Percentiles rank a stretch among this genome's conserved stretches.
These are phyloP conservation scores for Coemansia sp. DNA, from an alignment of 371 early-diverging fungal genomes.

Conservation along the genomic window DNA sequence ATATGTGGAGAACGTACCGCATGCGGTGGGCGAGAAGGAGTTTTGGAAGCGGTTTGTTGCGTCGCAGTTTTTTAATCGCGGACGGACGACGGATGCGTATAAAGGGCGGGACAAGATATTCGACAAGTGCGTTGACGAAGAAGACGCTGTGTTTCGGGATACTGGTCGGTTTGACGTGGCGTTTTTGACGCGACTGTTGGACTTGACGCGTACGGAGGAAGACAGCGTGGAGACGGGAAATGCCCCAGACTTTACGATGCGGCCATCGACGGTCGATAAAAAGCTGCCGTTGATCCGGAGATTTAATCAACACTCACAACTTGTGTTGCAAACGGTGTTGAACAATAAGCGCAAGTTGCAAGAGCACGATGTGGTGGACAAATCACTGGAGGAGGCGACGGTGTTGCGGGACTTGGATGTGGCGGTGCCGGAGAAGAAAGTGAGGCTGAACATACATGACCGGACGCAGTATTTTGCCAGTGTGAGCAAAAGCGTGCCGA, in stretches of 20 bases:
- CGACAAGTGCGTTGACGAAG: slow-evolving; percentile 75
- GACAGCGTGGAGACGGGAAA: slow-evolving; percentile 76
- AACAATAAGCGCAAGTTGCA: slow-evolving; percentile 25
- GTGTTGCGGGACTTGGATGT: slow-evolving; percentile 65
- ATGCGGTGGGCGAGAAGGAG: slow-evolving; percentile 72
- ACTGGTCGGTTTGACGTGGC: slow-evolving; percentile 50
- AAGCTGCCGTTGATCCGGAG: slow-evolving; percentile 76
- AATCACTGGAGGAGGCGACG: slow-evolving; percentile 57
- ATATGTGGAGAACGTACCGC: slow-evolving; percentile 81
- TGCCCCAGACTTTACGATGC: slow-evolving; percentile 87
- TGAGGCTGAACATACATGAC: slow-evolving; percentile 71
- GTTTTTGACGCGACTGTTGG: slow-evolving; percentile 65
- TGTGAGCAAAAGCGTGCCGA: slow-evolving; percentile 45
- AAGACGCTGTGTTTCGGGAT: slow-evolving; percentile 61
- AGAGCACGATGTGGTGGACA: slow-evolving; percentile 28
- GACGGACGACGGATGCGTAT: slow-evolving; percentile 62
- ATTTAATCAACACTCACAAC: slow-evolving; percentile 86
- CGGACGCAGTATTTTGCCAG: slow-evolving; percentile 75
- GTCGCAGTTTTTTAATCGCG: slow-evolving; percentile 84
- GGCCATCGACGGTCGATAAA: slow-evolving; percentile 66
- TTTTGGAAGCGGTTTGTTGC: slow-evolving; percentile 89
- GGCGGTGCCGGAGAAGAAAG: slow-evolving; percentile 55
- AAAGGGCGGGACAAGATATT: slow-evolving; percentile 79
- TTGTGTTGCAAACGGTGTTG: slow-evolving; percentile 64
- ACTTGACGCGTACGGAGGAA: slow-evolving; percentile 76